Evolutionary conservation across 257 asterid genomes (phyloP).

Genomic region (Penstemon newberryi): DNA sequence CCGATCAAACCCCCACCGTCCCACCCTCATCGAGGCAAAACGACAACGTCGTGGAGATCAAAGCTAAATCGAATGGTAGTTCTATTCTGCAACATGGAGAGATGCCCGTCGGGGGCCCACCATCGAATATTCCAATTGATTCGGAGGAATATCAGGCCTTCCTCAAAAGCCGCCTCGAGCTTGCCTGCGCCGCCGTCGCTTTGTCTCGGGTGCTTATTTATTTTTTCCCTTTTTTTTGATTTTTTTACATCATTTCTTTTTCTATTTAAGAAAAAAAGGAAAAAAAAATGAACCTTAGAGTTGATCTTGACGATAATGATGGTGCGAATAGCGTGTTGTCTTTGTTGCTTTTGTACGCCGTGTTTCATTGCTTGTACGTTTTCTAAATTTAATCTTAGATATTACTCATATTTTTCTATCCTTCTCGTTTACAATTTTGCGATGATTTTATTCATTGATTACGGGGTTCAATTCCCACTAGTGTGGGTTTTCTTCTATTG

Average conservation of each 20-base stretch:
- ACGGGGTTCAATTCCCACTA: too few relatives aligned
- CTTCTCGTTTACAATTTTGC: too few relatives aligned
- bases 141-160: conserved; percentile 67
- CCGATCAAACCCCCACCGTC: conserved; percentile 33
- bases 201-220: conserved; percentile 53
- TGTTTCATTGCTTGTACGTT: too few relatives aligned
- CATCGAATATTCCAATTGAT: conserved; percentile 45
- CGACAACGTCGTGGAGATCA: conserved; percentile 37
- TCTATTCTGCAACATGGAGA: conserved; percentile 16
- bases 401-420: too few relatives aligned
- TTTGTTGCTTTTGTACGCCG: too few relatives aligned
- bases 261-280: not conserved
- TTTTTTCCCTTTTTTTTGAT: not conserved
- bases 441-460: too few relatives aligned
- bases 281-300: not conserved
- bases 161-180: conserved; percentile 74
- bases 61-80: conserved; percentile 3
- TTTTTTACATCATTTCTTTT: not conserved
- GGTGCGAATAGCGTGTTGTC: too few relatives aligned
- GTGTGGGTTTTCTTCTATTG: too few relatives aligned
- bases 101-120: not conserved
- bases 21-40: conserved; percentile 26
- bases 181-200: conserved; percentile 96
- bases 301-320: not conserved
- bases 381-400: too few relatives aligned